Conservation (phyloP, 805 yeast genomes). For the Ogataea corticis region DNA sequence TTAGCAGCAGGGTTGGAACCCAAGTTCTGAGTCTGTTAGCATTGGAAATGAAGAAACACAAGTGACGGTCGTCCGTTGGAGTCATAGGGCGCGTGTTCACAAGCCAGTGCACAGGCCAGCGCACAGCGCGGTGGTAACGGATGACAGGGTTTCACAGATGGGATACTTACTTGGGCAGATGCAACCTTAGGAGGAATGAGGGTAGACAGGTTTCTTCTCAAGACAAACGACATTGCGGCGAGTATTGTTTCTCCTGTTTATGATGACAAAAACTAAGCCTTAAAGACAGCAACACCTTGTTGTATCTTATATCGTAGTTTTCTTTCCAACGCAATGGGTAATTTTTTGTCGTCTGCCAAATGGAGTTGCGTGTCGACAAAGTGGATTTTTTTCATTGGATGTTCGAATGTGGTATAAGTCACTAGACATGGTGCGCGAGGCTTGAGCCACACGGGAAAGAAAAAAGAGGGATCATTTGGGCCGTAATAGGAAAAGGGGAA, state of each 20-base stretch:
- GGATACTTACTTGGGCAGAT: constrained; percentile 75
- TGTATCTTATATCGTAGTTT: no score
- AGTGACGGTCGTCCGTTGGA: neutral
- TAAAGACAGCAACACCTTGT: no score
- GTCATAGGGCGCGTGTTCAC: no score
- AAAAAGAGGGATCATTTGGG: no score
- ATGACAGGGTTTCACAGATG: neutral
- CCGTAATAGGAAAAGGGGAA: neutral
- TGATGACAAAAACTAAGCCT: neutral
- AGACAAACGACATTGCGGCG: constrained; percentile 69
- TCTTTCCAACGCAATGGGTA: no score
- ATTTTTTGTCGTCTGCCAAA: constrained; percentile 4
- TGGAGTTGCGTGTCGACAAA: neutral
- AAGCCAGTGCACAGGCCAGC: no score
- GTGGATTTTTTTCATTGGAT: constrained; percentile 19
- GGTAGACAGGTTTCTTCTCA: constrained; percentile 91
- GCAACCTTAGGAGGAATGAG: constrained; percentile 99
- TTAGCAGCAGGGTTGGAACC: constrained; percentile 96
- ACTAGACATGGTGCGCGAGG: neutral
- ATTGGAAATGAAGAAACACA: neutral
- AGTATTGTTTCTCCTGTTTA: constrained; percentile 1
- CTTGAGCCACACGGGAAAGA: neutral
- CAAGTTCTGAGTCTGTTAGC: constrained; percentile 48
- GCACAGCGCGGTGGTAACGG: constrained; percentile 3
- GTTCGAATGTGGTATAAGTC: neutral